phyloP scores from a whole-genome alignment of 2,329 filamentous ascomycete genomes.

The Diplodia mutila region DNA sequence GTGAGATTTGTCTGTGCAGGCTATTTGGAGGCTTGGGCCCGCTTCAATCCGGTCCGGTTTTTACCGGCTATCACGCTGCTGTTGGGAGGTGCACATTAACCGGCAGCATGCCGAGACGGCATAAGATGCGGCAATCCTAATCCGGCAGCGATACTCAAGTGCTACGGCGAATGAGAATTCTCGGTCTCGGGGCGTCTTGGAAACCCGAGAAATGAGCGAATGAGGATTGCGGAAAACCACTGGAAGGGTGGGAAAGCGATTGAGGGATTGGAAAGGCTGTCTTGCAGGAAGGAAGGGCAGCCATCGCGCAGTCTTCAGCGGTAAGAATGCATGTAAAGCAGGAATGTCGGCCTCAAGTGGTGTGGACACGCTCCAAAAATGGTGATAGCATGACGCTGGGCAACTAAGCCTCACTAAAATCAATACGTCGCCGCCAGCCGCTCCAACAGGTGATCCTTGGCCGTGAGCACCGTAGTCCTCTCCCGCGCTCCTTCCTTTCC shows the following conservation, averaged over 20 bases:
- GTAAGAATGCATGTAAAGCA: background rate
- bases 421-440: constrained; percentile 64
- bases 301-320: background rate
- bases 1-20: constrained; percentile 7
- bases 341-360: background rate
- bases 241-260: background rate
- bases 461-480: constrained; percentile 56
- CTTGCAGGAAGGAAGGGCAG: background rate
- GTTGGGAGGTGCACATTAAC: constrained; percentile 3
- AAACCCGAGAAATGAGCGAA: background rate
- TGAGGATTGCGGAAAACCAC: background rate
- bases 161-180: background rate
- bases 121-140: constrained; percentile 1
- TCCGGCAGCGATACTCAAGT: background rate
- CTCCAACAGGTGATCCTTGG: constrained; percentile 61
- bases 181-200: background rate
- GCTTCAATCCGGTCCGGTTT: background rate
- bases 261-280: background rate
- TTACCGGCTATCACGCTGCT: background rate
- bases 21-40: background rate
- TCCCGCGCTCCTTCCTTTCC: constrained; percentile 39
- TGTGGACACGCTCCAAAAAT: background rate
- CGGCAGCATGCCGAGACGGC: constrained; percentile 17
- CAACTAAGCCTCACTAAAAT: constrained; percentile 30
- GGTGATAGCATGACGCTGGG: background rate